Evolutionary conservation across 169 alveolate species (phyloP).

Genomic region (Theileria annulata): DNA sequence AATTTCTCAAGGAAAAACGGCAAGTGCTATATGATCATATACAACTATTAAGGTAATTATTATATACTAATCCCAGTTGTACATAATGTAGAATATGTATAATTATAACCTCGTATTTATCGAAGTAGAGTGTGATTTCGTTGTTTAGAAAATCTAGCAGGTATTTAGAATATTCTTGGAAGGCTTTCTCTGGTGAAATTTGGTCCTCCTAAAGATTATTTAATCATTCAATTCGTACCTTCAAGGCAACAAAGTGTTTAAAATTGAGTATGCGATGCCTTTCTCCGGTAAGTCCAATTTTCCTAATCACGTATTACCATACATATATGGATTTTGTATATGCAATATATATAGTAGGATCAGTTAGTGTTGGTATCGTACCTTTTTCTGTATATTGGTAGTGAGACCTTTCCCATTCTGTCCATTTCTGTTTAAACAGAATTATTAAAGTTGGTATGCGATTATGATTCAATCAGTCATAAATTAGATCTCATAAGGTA

Average conservation of each 20-base stretch:
- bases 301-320: background rate
- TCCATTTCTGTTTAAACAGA: background rate
- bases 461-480: background rate
- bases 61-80: background rate
- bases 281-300: slow-evolving; percentile 5
- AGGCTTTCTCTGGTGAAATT: slow-evolving; percentile 67
- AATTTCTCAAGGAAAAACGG: slow-evolving; percentile 66
- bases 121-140: slow-evolving; percentile 59
- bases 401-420: slow-evolving; percentile 14
- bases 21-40: slow-evolving; percentile 26
- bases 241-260: slow-evolving; percentile 58
- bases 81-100: background rate
- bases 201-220: slow-evolving; percentile 50
- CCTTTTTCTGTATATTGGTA: slow-evolving; percentile 24
- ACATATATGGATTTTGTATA: background rate
- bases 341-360: background rate
- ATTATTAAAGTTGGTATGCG: background rate
- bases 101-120: slow-evolving; percentile 47
- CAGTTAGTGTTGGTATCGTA: background rate
- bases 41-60: background rate
- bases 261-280: slow-evolving; percentile 66
- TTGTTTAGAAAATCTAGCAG: slow-evolving; percentile 32
- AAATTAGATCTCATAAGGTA: background rate
- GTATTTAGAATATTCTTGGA: slow-evolving; percentile 56
- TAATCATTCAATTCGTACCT: slow-evolving; percentile 17